Percentiles rank a stretch among this genome's conserved stretches.
These are phyloP conservation scores for Penicillium sp. DNA, from an alignment of 2,329 filamentous ascomycete species.

Conservation along the genomic window DNA sequence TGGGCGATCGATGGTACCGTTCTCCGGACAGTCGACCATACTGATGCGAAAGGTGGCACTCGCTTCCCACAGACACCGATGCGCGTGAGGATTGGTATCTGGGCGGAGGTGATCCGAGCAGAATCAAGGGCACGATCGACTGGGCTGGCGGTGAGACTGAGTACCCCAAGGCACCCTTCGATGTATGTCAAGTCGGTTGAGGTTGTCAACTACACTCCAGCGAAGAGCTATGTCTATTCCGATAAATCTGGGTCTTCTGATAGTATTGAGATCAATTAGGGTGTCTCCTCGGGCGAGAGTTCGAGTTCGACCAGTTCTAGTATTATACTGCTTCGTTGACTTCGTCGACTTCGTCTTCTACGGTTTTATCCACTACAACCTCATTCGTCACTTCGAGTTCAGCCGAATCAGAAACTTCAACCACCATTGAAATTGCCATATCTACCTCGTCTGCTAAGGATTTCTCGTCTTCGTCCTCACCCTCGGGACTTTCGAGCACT, in stretches of 20 bases:
- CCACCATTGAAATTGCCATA: background rate
- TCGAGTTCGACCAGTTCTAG: background rate
- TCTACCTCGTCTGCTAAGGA: background rate
- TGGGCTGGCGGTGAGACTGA: background rate
- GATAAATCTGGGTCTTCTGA: background rate
- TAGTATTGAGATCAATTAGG: background rate
- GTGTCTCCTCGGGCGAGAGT: background rate
- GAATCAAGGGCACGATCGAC: background rate
- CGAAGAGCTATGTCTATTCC: background rate
- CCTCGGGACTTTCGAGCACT: rapidly evolving
- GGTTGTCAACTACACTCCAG: background rate
- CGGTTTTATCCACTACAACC: background rate
- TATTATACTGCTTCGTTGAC: background rate
- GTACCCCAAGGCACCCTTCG: background rate
- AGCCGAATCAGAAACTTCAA: background rate
- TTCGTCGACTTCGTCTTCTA: background rate
- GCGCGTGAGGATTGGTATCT: background rate
- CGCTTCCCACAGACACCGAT: slow-evolving; percentile 1
- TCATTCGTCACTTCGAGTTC: background rate
- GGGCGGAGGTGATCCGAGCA: background rate
- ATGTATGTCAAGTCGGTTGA: background rate
- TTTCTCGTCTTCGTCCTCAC: background rate
- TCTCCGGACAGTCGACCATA: background rate
- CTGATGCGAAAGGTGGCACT: background rate
- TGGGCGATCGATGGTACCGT: background rate